A percentile compares a stretch with the other conserved stretches of the same genome.
phyloP scores from a whole-genome alignment of 2,329 filamentous ascomycete species.

The Penicillium sp. region DNA sequence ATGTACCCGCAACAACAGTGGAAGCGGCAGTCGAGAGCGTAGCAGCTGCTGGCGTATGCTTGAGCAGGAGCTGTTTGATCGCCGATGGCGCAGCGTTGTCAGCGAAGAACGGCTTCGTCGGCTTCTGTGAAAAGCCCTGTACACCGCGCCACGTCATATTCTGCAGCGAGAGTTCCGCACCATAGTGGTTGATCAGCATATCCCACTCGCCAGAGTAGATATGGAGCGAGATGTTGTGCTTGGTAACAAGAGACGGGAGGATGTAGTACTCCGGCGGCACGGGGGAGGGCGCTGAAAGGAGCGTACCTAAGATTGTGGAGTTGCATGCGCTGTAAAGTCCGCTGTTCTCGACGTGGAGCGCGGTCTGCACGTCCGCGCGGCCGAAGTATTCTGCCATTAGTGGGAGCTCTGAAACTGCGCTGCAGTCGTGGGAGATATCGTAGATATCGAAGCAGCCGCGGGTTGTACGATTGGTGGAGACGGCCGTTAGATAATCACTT shows the following conservation, averaged over 20 bases:
- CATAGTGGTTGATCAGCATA: slow-evolving; percentile 40
- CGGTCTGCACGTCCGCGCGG: slow-evolving; percentile 33
- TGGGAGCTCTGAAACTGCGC: slow-evolving; percentile 21
- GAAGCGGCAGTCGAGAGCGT: not conserved
- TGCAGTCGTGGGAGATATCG: slow-evolving; percentile 35
- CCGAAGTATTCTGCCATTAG: slow-evolving; percentile 33
- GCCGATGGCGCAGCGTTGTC: slow-evolving; percentile 23
- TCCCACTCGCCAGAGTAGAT: slow-evolving; percentile 40
- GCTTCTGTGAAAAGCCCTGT: slow-evolving; percentile 36
- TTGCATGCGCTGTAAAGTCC: slow-evolving; percentile 32
- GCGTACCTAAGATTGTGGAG: slow-evolving; percentile 26
- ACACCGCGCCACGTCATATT: slow-evolving; percentile 43
- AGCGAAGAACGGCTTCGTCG: slow-evolving; percentile 24
- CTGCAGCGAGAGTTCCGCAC: slow-evolving; percentile 36
- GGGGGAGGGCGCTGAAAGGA: slow-evolving; percentile 22
- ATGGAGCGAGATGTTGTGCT: slow-evolving; percentile 34
- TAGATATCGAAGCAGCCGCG: slow-evolving; percentile 34
- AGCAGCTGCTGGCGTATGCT: not conserved
- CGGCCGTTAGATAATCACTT: slow-evolving; percentile 28
- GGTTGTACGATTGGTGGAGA: slow-evolving; percentile 10
- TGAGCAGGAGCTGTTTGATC: not conserved
- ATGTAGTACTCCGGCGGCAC: slow-evolving; percentile 34
- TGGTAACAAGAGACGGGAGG: slow-evolving; percentile 32
- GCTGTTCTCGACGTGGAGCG: slow-evolving; percentile 28
- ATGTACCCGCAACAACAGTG: slow-evolving; percentile 26